Evolutionary conservation across 805 yeast genomes (phyloP), one percentile per base, ranked within the genome.

Genomic region (Lipomyces sp.): DNA sequence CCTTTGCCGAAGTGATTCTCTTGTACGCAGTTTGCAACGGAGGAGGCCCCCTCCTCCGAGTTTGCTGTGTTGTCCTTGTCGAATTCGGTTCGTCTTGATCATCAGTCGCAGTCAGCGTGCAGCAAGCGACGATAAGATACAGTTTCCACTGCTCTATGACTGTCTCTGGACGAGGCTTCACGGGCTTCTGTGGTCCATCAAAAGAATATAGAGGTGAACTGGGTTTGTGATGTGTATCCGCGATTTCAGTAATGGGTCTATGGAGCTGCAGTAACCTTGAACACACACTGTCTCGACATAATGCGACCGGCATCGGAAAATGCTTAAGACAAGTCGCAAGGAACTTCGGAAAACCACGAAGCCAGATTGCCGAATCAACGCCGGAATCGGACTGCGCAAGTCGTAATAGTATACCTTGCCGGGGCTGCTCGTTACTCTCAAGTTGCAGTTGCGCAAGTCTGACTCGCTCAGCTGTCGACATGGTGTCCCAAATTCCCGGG

Each of bases 281-380:
- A 68, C 98, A 91, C 7, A 93, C 95, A 54, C 86, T 83, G 2
- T 95, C 84, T 7, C 99, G 78, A 56, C 96, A 88, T 49, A 93
- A 72, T 0, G 98, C 98, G 67, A 91, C 88, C 0, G 96, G 91
- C 64, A 91, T 83, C 0, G 98, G 98, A 62, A 95, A 89, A 42
- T 75, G 76, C 53, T 81, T 86, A 54, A 86, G 88, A 52, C 93
- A 80, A 1, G 80, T 73, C 31, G 77, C 81, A 37, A 93, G 69
- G 2, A 93, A 70, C 33, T 77, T 78, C 1, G 97, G 97, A 61
- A 86, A 89, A 1, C 84, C 77, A 54, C 95, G 78, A 61, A 91
- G 84, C 98, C 98, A 93, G n/a, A 93, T 71, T 0, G 98, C 95
- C 1, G 95, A 82, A 69, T 93, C 98, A 8, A 93, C 90, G 1